Evolutionary conservation across 2,329 filamentous ascomycete genomes (phyloP).

Genomic region (Claviceps pusilla): DNA sequence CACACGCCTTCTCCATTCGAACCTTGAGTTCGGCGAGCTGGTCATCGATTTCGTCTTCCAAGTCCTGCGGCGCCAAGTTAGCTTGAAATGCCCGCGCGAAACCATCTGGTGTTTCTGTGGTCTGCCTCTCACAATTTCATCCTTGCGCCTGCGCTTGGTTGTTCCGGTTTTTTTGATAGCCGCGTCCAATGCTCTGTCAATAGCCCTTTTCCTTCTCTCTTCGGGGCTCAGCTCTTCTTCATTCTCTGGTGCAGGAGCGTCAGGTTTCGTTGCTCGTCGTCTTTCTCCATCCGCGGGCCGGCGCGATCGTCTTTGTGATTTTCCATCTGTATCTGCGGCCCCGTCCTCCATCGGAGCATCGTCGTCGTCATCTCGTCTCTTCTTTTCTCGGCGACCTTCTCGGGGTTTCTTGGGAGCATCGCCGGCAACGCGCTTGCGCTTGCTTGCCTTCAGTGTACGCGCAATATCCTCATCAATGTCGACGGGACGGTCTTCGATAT

Average conservation of each 20-base stretch:
- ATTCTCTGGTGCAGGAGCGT: constrained; percentile 45
- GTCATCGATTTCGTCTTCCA: constrained; percentile 80
- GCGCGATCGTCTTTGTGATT: constrained; percentile 32
- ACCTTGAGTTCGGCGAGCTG: constrained; percentile 78
- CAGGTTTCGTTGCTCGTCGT: constrained; percentile 25
- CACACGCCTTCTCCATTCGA: constrained; percentile 80
- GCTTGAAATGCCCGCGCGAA: constrained; percentile 9
- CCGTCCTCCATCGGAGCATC: constrained; percentile 34
- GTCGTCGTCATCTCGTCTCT: constrained; percentile 34
- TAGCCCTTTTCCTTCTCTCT: constrained; percentile 66
- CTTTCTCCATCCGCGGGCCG: constrained; percentile 32
- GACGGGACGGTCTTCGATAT: constrained; percentile 48
- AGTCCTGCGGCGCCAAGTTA: constrained; percentile 41
- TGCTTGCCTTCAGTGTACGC: constrained; percentile 48
- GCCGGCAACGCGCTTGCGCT: constrained; percentile 49
- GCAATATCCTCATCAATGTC: constrained; percentile 53
- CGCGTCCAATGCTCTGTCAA: constrained; percentile 77
- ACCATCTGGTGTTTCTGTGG: not conserved
- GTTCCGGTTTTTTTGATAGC: constrained; percentile 62
- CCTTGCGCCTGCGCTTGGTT: constrained; percentile 62
- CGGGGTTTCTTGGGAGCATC: constrained; percentile 57
- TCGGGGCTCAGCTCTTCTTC: constrained; percentile 72
- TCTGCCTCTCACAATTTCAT: constrained; percentile 57
- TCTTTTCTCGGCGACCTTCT: constrained; percentile 57
- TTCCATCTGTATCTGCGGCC: constrained; percentile 27